These are phyloP conservation scores for Tolypocladium tropicale DNA, from an alignment of 2,329 filamentous ascomycete genomes.

Conservation along the genomic window DNA sequence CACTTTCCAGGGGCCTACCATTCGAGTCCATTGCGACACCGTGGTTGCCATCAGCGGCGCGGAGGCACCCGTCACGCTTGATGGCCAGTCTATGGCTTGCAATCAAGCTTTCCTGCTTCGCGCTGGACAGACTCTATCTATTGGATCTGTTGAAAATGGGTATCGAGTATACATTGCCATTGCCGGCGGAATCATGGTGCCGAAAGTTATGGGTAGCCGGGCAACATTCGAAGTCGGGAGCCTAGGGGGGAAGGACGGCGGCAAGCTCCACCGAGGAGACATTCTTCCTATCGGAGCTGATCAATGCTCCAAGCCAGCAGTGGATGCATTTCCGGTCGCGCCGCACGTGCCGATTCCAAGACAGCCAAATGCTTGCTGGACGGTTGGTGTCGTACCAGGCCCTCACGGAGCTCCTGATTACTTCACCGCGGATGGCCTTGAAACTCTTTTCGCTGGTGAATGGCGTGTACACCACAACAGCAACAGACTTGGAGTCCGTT, in stretches of 20 bases:
- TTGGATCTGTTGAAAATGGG: conserved; percentile 16
- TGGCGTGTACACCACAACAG: conserved; percentile 31
- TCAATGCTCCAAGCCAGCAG: not conserved
- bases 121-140: conserved; percentile 14
- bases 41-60: conserved; percentile 23
- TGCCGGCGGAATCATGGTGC: conserved; percentile 22
- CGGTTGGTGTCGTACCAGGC: conserved; percentile 24
- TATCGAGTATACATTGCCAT: conserved; percentile 24
- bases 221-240: conserved; percentile 21
- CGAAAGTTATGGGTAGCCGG: conserved; percentile 20
- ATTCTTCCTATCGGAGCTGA: conserved; percentile 12
- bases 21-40: conserved; percentile 22
- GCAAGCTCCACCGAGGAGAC: conserved; percentile 19
- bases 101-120: conserved; percentile 14
- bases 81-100: conserved; percentile 8
- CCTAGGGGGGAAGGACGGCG: conserved; percentile 23
- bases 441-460: conserved; percentile 19
- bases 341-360: conserved; percentile 10
- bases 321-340: not conserved
- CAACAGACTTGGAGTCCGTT: conserved; percentile 27
- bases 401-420: conserved; percentile 28
- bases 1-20: conserved; percentile 20
- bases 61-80: conserved; percentile 12
- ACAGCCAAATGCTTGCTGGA: conserved; percentile 16
- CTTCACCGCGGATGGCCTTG: conserved; percentile 20